These are phyloP conservation scores for Zizania palustris DNA, from an alignment of 202 grass and related monocot species.

Conservation along the genomic window DNA sequence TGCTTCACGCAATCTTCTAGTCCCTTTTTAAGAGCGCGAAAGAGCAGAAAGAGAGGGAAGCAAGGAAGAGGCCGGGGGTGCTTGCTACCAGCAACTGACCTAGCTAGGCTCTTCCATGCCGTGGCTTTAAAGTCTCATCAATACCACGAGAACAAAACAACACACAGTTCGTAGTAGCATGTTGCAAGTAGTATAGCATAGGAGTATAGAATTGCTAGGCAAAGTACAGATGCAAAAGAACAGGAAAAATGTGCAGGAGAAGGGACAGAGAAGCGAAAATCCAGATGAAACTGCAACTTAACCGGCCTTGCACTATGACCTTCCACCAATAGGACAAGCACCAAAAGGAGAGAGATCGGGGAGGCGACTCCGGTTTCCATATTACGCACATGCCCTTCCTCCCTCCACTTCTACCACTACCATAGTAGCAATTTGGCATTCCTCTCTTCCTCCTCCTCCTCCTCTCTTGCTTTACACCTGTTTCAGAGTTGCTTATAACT, in stretches of 20 bases:
- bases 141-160: constrained; percentile 73
- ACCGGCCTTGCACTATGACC: constrained; percentile 45
- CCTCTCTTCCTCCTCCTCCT: background rate
- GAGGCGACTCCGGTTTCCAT: constrained; percentile 5
- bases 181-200: constrained; percentile 12
- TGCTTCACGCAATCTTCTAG: constrained; percentile 98
- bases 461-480: background rate
- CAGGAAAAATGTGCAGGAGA: background rate
- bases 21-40: constrained; percentile 50
- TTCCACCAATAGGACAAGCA: constrained; percentile 73
- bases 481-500: constrained; percentile 50
- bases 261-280: constrained; percentile 25
- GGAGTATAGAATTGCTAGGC: background rate
- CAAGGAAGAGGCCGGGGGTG: background rate
- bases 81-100: constrained; percentile 27
- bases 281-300: constrained; percentile 54
- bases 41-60: constrained; percentile 58
- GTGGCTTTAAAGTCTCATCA: constrained; percentile 91
- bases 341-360: constrained; percentile 43
- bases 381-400: constrained; percentile 39
- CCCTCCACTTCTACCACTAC: constrained; percentile 34
- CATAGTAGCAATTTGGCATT: constrained; percentile 25
- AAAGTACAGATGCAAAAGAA: constrained; percentile 11
- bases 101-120: constrained; percentile 65
- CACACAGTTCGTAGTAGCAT: constrained; percentile 28